phyloP scores from a whole-genome alignment of 2,329 filamentous ascomycete genomes.

The Malbranchea cinnamomea region DNA sequence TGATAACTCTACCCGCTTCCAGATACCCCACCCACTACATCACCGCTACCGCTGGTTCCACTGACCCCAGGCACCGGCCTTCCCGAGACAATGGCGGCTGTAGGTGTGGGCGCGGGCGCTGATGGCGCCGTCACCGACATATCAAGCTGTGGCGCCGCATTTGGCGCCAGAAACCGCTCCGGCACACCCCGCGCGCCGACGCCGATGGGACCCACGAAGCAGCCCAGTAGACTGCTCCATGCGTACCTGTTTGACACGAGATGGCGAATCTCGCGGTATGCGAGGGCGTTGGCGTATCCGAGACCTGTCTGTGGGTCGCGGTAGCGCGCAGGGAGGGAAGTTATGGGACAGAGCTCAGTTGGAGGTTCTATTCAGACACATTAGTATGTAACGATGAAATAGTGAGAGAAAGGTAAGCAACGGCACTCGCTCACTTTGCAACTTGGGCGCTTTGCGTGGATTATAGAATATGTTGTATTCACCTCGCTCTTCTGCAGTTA shows the following conservation, averaged over 20 bases:
- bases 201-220: conserved; percentile 57
- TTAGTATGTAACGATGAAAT: conserved; percentile 6
- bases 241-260: conserved; percentile 58
- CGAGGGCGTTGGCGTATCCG: conserved; percentile 62
- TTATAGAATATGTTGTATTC: conserved; percentile 43
- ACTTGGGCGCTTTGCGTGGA: conserved; percentile 32
- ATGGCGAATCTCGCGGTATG: conserved; percentile 64
- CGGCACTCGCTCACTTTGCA: conserved; percentile 27
- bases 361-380: conserved; percentile 22
- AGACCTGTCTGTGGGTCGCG: conserved; percentile 73
- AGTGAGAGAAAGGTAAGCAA: background rate
- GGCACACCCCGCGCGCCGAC: conserved; percentile 61
- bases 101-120: background rate
- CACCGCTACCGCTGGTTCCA: conserved; percentile 3
- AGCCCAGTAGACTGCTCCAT: conserved; percentile 69
- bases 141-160: conserved; percentile 8
- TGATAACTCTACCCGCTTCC: too few species aligned
- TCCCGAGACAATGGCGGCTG: background rate
- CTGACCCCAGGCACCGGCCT: background rate
- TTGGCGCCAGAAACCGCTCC: conserved; percentile 46
- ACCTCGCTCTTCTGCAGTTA: conserved; percentile 36
- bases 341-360: conserved; percentile 60
- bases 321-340: conserved; percentile 65
- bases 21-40: conserved; percentile 4
- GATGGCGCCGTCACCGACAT: conserved; percentile 1